Evolutionary conservation across 2,329 filamentous ascomycete species (phyloP).

Genomic region (Pestalotiopsis sp.): DNA sequence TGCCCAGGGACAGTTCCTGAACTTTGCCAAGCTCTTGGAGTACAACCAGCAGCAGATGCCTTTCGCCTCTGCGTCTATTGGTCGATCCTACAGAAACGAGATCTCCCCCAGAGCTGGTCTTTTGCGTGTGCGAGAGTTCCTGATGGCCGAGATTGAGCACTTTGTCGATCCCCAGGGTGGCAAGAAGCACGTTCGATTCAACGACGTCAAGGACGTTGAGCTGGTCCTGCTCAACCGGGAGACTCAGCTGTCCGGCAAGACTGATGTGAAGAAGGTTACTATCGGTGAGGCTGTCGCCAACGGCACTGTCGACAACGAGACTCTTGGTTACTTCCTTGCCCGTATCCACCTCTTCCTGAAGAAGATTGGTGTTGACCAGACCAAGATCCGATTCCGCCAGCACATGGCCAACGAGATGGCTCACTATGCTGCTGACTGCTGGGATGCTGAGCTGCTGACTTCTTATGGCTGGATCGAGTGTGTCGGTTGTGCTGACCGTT

Average conservation of each 20-base stretch:
- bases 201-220: slow-evolving; percentile 81
- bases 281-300: slow-evolving; percentile 85
- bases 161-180: slow-evolving; percentile 93
- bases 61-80: slow-evolving; percentile 95
- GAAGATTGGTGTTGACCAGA: slow-evolving; percentile 83
- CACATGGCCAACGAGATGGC: slow-evolving; percentile 83
- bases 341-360: slow-evolving; percentile 89
- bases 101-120: slow-evolving; percentile 93
- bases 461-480: slow-evolving; percentile 98
- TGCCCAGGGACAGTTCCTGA: slow-evolving; percentile 96
- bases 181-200: slow-evolving; percentile 91
- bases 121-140: slow-evolving; percentile 90
- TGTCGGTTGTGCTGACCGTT: slow-evolving; percentile 93
- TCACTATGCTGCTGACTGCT: slow-evolving; percentile 96
- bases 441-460: slow-evolving; percentile 92
- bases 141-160: slow-evolving; percentile 99
- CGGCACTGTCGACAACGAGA: slow-evolving; percentile 92
- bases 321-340: slow-evolving; percentile 94
- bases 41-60: slow-evolving; percentile 96
- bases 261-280: slow-evolving; percentile 68
- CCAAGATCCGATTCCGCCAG: slow-evolving; percentile 93
- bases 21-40: slow-evolving; percentile 80
- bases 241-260: slow-evolving; percentile 86
- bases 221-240: slow-evolving; percentile 82
- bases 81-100: slow-evolving; percentile 97